These are phyloP conservation scores for Lonicera japonica DNA, from an alignment of 129 eudicot genomes.

Conservation along the genomic window DNA sequence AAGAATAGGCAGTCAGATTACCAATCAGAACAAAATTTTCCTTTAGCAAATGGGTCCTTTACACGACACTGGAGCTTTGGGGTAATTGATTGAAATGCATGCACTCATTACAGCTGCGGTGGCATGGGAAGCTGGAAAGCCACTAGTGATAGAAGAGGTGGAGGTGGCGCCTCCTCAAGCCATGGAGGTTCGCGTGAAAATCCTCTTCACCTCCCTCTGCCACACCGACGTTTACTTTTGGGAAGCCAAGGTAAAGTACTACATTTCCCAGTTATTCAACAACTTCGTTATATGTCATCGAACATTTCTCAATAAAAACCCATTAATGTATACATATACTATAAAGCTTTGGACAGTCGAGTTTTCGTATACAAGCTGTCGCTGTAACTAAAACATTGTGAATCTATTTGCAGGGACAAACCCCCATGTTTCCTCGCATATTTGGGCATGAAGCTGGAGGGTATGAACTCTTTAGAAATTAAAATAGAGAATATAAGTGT, in stretches of 20 bases:
- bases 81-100: not conserved
- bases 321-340: not conserved
- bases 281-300: not conserved
- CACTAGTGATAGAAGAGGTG: slow-evolving; percentile 12
- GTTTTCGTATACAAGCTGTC: no score
- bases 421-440: slow-evolving; percentile 12
- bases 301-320: not conserved
- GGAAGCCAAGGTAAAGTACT: slow-evolving; percentile 15
- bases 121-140: slow-evolving; percentile 18
- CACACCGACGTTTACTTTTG: not conserved
- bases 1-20: no score
- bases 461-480: not conserved
- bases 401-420: slow-evolving; percentile 4
- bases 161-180: slow-evolving; percentile 13
- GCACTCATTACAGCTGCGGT: slow-evolving; percentile 6
- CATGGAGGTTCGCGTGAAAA: slow-evolving; percentile 4
- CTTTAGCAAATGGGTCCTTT: not conserved
- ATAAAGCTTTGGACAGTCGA: no score
- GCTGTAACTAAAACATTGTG: no score
- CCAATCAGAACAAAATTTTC: no score
- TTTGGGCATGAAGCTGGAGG: slow-evolving; percentile 16
- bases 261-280: no score
- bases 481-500: no score
- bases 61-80: not conserved
- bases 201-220: slow-evolving; percentile 10